Evolutionary conservation across 495 filamentous ascomycete species (phyloP).

Genomic region (Tuber umbilicatum): DNA sequence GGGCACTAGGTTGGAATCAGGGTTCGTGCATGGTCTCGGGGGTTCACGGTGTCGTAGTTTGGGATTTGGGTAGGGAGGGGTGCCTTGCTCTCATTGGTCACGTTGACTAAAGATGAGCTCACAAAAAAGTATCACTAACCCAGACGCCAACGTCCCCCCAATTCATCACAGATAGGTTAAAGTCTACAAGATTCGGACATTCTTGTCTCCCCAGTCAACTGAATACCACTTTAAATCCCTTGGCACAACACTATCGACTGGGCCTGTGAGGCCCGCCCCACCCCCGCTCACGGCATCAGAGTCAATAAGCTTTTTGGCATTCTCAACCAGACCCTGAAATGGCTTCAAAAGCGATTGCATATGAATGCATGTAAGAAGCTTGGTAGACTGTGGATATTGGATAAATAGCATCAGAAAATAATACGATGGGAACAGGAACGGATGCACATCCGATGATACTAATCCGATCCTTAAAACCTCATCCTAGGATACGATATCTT

Average conservation of each 20-base stretch:
- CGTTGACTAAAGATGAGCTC: conserved; percentile 74
- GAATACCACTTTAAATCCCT: conserved; percentile 32
- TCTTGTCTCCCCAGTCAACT: conserved; percentile 49
- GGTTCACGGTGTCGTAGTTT: too few species aligned
- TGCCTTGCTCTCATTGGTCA: conserved; percentile 75
- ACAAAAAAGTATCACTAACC: conserved; percentile 81
- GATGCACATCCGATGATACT: too few species aligned
- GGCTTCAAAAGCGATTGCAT: conserved; percentile 84
- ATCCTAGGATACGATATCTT: conserved; percentile 86
- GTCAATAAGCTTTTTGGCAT: conserved; percentile 65
- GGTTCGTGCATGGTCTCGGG: conserved; percentile 79
- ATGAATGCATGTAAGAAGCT: conserved; percentile 76
- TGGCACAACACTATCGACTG: conserved; percentile 20
- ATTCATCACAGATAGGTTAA: conserved; percentile 80
- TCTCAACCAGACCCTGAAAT: conserved; percentile 88
- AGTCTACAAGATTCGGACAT: conserved; percentile 85
- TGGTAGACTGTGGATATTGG: conserved; percentile 71
- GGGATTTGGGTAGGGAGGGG: too few species aligned
- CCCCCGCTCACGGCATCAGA: conserved; percentile 56
- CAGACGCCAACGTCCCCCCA: conserved; percentile 66
- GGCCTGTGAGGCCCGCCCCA: conserved; percentile 41
- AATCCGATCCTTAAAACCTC: conserved; percentile 53
- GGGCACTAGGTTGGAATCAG: conserved; percentile 74
- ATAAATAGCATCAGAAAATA: too few species aligned
- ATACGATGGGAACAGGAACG: too few species aligned